A percentile compares a stretch with the other conserved stretches of the same genome.
Evolutionary conservation across 768 basidiomycete species (phyloP).

Genomic region (Leucocoprinus birnbaumii): DNA sequence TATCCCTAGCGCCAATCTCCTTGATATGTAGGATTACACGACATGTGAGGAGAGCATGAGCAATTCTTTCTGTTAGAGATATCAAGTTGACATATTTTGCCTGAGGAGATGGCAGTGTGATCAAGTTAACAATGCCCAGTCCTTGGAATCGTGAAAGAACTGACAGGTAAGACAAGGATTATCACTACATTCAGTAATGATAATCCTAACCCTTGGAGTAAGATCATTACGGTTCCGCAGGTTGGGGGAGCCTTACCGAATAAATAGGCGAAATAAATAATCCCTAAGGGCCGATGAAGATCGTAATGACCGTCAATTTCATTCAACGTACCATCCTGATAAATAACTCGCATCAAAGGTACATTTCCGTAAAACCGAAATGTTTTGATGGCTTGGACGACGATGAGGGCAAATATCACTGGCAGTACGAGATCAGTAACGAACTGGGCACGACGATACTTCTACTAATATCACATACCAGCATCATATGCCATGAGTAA

Average conservation of each 20-base stretch:
- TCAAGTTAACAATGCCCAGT: no score
- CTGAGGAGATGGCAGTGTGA: no score
- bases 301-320: not conserved
- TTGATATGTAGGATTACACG: no score
- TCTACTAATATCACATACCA: not conserved
- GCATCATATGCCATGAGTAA: not conserved
- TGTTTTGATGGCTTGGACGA: not conserved
- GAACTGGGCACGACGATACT: no score
- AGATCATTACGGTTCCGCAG: no score
- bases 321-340: not conserved
- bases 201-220: not conserved
- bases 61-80: no score
- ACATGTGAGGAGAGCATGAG: no score
- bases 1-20: no score
- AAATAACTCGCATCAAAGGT: constrained; percentile 2
- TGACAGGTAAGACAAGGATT: constrained; percentile 4
- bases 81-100: no score
- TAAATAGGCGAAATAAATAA: constrained; percentile 11
- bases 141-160: not conserved
- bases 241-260: constrained; percentile 1
- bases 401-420: not conserved
- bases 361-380: not conserved
- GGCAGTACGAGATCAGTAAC: not conserved
- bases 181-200: constrained; percentile 1
- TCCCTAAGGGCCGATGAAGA: not conserved